Base-by-base conservation (phyloP, 169 alveolate genomes). In the Cryptosporidium canis region DNA sequence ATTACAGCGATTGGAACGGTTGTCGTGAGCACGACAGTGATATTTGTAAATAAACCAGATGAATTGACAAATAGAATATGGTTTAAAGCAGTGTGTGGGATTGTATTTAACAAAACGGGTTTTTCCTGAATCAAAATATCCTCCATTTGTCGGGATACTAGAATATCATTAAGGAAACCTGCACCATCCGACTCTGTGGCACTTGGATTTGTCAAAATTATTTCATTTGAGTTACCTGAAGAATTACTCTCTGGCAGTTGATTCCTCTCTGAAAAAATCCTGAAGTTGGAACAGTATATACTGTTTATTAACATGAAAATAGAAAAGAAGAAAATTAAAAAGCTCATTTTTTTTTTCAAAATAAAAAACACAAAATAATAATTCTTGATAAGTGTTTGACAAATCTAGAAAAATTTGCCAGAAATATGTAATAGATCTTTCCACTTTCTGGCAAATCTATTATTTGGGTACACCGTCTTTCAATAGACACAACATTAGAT, bases 1-100 rank as follows among this genome's bases (percentile, higher is more conserved):
- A 70, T 67, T 9, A 37, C n/a, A 51, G 84, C 84, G 31, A 70
- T 70, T 51, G 84, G 84, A 31, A 70, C 64, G 3, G 84, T 70
- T 31, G 84, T 27, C 16, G 84, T 70, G 29, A 70, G 84, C 53
- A 48, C 68, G 0, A 70, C 84, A 5, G 84, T 70, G 24, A 70
- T 31, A 16, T 70, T 70, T 55, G 84, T 70, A 21, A 70, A 70
- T 51, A 70, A 21, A 3, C 84, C 84, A 44, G 84, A 48, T 0
- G 84, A 70, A 21, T 70, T 70, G 14, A 70, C 67, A 29, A 70
- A 70, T 0, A 70, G 21, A n/a, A 44, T 35, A 48, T 70, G 84
- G 14, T 51, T 70, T 35, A 55, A 9, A 8, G 29, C 47, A 33
- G 84, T 70, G 16, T 70, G 84, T 6, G 84, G 84, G n/a, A 70